Percentiles rank a stretch among this genome's conserved stretches.
Conservation (phyloP, 306 rosid species). For the Rubus idaeus region DNA sequence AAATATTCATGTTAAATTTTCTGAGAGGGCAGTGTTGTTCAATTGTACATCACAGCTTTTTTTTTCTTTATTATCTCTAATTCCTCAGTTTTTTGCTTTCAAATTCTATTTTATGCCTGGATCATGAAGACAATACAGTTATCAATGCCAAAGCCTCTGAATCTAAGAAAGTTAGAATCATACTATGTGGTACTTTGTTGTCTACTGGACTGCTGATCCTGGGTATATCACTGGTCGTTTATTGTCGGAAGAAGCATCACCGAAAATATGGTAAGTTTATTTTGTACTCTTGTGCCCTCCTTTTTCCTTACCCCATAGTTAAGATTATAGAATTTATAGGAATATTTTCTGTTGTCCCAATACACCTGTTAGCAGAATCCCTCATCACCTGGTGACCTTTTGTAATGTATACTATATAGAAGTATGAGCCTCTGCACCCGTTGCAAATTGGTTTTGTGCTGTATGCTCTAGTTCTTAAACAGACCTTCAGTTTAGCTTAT, state of each 20-base stretch:
- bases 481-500: not conserved
- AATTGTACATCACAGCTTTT: not conserved
- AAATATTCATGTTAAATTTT: not conserved
- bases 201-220: constrained; percentile 4
- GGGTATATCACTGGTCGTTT: not conserved
- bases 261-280: not conserved
- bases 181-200: not conserved
- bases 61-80: not conserved
- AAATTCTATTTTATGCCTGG: constrained; percentile 3
- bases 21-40: not conserved
- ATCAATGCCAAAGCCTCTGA: not conserved
- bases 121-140: not conserved
- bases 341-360: not conserved
- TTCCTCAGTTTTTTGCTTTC: not conserved
- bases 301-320: not conserved
- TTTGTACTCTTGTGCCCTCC: not conserved
- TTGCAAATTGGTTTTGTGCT: not conserved
- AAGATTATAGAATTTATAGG: not conserved
- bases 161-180: not conserved
- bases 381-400: not conserved
- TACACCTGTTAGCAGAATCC: not conserved
- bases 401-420: too few species aligned
- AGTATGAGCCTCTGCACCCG: too few species aligned
- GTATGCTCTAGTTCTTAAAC: not conserved
- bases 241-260: not conserved